Percentiles rank a stretch among this genome's conserved stretches.
Evolutionary conservation across 805 yeast genomes (phyloP).

Genomic region (Saturnispora saitoi): DNA sequence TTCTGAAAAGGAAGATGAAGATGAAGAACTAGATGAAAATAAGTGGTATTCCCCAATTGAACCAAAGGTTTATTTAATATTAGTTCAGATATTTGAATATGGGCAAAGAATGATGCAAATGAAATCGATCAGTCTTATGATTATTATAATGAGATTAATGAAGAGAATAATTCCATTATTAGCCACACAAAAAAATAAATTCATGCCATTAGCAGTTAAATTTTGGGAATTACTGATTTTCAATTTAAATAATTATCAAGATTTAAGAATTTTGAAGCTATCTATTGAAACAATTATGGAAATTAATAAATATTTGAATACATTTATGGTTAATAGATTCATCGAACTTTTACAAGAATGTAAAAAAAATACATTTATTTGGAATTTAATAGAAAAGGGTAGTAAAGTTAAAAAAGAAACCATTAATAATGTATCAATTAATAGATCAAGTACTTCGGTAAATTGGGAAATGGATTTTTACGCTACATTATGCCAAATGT

Average conservation of each 20-base stretch:
- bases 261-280: conserved; percentile 24
- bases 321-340: conserved; percentile 40
- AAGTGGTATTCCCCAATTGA: conserved; percentile 69
- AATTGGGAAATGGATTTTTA: conserved; percentile 23
- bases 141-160: conserved; percentile 47
- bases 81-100: conserved; percentile 56
- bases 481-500: conserved; percentile 24
- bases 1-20: conserved; percentile 23
- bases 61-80: conserved; percentile 43
- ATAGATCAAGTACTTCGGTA: conserved; percentile 21
- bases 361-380: conserved; percentile 8
- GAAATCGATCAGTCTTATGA: conserved; percentile 40
- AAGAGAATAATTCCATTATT: conserved; percentile 40
- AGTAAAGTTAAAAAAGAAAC: not conserved
- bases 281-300: conserved; percentile 24
- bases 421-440: conserved; percentile 6
- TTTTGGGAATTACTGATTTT: conserved; percentile 41
- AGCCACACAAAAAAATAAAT: conserved; percentile 37
- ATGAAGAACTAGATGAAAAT: conserved; percentile 18
- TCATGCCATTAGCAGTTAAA: conserved; percentile 44
- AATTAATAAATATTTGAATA: conserved; percentile 32
- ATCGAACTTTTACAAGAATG: conserved; percentile 30
- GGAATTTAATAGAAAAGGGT: conserved; percentile 13
- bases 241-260: conserved; percentile 16
- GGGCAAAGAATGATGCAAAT: conserved; percentile 55